Evolutionary conservation across 2,329 filamentous ascomycete species (phyloP).

Genomic region (Ceratocystiopsis sp.): DNA sequence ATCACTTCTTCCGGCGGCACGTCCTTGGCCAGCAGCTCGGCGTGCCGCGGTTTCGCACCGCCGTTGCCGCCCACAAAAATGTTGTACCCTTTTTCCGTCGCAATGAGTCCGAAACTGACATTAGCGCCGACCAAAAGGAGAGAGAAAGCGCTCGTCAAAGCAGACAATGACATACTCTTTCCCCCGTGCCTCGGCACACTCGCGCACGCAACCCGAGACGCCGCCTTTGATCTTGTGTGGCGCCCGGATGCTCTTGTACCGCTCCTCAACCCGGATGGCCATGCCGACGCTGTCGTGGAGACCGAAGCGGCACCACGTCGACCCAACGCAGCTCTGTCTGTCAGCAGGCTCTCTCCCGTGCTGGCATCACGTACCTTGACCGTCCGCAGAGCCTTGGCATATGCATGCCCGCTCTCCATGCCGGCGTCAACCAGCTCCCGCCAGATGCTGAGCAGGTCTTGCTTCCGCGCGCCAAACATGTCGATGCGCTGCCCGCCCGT

Average conservation of each 20-base stretch:
- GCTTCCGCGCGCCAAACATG: constrained; percentile 80
- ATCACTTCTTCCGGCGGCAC: constrained; percentile 70
- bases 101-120: constrained; percentile 66
- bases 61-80: constrained; percentile 84
- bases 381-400: constrained; percentile 74
- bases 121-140: too few species aligned
- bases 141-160: too few species aligned
- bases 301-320: constrained; percentile 79
- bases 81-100: constrained; percentile 86
- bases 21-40: constrained; percentile 71
- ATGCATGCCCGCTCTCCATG: constrained; percentile 82
- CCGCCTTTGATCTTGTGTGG: constrained; percentile 88
- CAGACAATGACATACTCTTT: constrained; percentile 58
- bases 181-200: constrained; percentile 82
- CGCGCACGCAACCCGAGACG: constrained; percentile 78
- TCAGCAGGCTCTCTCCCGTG: too few species aligned
- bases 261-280: constrained; percentile 72
- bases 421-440: constrained; percentile 61
- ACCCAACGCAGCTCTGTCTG: constrained; percentile 58
- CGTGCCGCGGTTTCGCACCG: constrained; percentile 68
- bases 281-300: constrained; percentile 83
- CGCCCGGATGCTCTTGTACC: constrained; percentile 78
- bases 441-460: constrained; percentile 74
- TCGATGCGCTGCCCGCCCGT: constrained; percentile 85
- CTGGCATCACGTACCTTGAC: constrained; percentile 40